Evolutionary conservation across 2,329 filamentous ascomycete genomes (phyloP).

Genomic region (Aspergillus melleus): DNA sequence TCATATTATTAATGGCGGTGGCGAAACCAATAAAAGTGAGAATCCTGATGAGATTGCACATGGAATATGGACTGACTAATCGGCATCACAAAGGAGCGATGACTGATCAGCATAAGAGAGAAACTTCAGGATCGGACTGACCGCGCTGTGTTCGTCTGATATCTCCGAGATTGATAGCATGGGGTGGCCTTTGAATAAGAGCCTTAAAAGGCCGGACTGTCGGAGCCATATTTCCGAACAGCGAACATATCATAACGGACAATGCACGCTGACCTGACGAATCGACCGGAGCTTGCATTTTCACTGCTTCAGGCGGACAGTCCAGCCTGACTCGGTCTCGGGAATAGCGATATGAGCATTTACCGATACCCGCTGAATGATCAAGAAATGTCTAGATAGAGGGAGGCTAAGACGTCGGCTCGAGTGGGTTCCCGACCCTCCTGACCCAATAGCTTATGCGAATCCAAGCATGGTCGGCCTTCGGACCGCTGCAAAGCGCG

Average conservation of each 20-base stretch:
- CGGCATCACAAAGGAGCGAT: not conserved
- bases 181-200: too few relatives aligned
- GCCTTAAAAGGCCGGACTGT: too few relatives aligned
- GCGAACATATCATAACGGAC: not conserved
- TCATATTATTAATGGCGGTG: not conserved
- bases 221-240: not conserved
- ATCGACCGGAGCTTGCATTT: too few relatives aligned
- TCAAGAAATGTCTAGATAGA: not conserved
- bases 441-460: constrained; percentile 1
- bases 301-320: not conserved
- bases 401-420: constrained; percentile 3
- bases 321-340: not conserved
- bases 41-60: not conserved
- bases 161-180: not conserved
- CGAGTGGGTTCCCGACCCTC: not conserved
- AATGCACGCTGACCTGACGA: too few relatives aligned
- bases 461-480: not conserved
- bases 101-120: not conserved
- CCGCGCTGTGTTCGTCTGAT: not conserved
- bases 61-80: not conserved
- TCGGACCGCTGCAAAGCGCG: constrained; percentile 1
- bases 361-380: not conserved
- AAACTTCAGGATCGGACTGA: not conserved
- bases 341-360: not conserved
- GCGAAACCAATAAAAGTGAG: not conserved